Evolutionary conservation across 2,329 filamentous ascomycete species (phyloP).

Genomic region (Ophiostoma pallidulum): DNA sequence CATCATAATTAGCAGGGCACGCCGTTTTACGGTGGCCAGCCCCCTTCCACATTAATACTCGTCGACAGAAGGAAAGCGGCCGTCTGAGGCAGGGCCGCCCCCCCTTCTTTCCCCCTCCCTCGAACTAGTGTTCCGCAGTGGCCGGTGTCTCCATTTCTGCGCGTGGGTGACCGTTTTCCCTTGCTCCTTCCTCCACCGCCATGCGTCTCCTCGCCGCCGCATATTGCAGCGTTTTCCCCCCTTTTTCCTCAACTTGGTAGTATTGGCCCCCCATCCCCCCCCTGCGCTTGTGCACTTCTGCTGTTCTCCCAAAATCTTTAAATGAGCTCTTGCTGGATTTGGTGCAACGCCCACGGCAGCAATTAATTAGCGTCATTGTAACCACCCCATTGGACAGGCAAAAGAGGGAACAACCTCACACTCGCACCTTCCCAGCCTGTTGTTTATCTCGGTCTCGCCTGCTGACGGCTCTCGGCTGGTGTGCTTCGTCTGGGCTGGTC

Average conservation of each 20-base stretch:
- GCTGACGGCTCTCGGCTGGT: no score
- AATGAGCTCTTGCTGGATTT: conserved; percentile 11
- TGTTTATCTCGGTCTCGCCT: no score
- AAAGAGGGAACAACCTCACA: conserved; percentile 9
- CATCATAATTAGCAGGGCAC: conserved; percentile 1
- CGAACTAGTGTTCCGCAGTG: not conserved
- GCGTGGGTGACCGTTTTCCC: conserved; percentile 1
- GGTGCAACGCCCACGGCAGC: not conserved
- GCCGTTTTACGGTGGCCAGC: not conserved
- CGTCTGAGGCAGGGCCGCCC: conserved; percentile 1
- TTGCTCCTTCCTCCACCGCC: not conserved
- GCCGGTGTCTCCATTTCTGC: conserved; percentile 7
- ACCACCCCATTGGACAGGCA: conserved; percentile 8
- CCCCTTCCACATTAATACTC: no score
- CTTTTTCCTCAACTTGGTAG: not conserved
- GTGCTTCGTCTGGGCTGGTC: no score
- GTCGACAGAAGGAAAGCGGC: conserved; percentile 3
- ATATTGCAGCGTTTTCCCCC: not conserved
- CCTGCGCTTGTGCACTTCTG: no score
- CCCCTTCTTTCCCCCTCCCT: not conserved
- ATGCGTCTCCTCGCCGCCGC: not conserved
- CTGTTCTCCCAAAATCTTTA: conserved; percentile 6
- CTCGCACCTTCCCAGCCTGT: conserved; percentile 3
- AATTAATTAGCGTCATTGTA: conserved; percentile 8
- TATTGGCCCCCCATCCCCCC: conserved; percentile 12